These are phyloP conservation scores for Globisporangium ultimum DNA, from an alignment of 352 stramenopile species.

Conservation along the genomic window DNA sequence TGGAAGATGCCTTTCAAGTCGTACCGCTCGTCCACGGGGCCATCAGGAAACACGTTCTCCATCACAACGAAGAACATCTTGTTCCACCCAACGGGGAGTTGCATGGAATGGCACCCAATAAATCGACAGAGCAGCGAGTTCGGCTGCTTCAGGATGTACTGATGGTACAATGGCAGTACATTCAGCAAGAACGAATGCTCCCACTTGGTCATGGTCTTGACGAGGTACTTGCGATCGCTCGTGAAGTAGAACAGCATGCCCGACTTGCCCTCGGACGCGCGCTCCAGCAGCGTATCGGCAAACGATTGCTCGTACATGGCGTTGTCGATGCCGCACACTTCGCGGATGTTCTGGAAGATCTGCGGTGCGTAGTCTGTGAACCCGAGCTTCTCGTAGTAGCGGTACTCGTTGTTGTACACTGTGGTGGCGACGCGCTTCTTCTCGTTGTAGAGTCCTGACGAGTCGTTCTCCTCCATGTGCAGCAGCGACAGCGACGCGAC, in stretches of 20 bases:
- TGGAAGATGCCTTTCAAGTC: constrained; percentile 84
- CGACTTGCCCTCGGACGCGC: constrained; percentile 80
- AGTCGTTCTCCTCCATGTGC: constrained; percentile 50
- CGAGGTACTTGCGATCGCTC: constrained; percentile 78
- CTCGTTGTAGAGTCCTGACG: constrained; percentile 64
- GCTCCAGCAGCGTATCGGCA: constrained; percentile 76
- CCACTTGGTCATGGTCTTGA: constrained; percentile 89
- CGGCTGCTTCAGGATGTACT: constrained; percentile 82
- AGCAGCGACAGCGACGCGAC: too few species aligned
- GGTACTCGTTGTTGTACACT: constrained; percentile 79
- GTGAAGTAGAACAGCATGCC: constrained; percentile 90
- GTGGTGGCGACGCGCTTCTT: constrained; percentile 82
- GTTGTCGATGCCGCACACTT: constrained; percentile 72
- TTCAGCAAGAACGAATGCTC: constrained; percentile 82
- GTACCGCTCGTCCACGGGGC: constrained; percentile 75
- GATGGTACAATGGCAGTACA: constrained; percentile 79
- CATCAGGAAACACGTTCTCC: constrained; percentile 84
- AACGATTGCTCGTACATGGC: constrained; percentile 88
- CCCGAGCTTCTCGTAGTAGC: constrained; percentile 84
- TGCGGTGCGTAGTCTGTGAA: constrained; percentile 85
- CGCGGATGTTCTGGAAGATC: constrained; percentile 83
- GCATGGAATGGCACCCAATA: constrained; percentile 85
- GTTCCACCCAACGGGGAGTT: constrained; percentile 87
- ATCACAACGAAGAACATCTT: constrained; percentile 91
- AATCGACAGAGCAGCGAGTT: constrained; percentile 80